Evolutionary conservation across 345 rosid species (phyloP).

Genomic region (Geranium rotundifolium): DNA sequence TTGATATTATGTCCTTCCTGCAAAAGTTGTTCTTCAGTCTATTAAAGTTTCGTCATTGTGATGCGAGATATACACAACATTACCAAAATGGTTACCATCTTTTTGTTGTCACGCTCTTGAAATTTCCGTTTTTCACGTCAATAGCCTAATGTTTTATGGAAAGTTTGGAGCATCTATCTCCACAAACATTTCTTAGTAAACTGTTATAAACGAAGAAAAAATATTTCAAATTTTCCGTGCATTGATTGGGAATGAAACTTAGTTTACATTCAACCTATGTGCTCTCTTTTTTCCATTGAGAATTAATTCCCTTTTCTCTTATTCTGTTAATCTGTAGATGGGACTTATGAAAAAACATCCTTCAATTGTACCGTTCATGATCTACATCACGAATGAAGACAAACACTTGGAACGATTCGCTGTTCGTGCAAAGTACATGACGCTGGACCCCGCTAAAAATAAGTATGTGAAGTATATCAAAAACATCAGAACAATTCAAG

Average conservation of each 20-base stretch:
- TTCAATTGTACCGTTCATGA: conserved; percentile 93
- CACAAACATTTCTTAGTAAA: not conserved
- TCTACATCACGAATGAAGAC: conserved; percentile 85
- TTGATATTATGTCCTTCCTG: not conserved
- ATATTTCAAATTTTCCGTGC: not conserved
- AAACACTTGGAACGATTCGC: conserved; percentile 98
- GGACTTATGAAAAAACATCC: conserved; percentile 99
- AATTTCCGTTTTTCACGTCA: too few species aligned
- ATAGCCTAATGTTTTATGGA: not conserved
- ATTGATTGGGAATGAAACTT: not conserved
- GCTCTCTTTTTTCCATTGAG: not conserved
- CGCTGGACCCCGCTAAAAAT: conserved; percentile 89
- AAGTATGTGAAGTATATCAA: conserved; percentile 90
- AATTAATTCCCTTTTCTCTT: conserved; percentile 1
- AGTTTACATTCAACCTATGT: not conserved
- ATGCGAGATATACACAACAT: too few species aligned
- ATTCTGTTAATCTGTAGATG: conserved; percentile 45
- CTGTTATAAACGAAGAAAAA: not conserved
- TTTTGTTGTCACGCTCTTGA: too few species aligned
- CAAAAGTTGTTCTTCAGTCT: not conserved
- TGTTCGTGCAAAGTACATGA: conserved; percentile 99
- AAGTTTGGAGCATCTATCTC: not conserved
- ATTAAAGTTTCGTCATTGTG: too few species aligned
- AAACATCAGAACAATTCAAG: conserved; percentile 93
- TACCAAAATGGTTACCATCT: too few species aligned